Conservation (phyloP, 2,329 filamentous ascomycete genomes). For the Fusarium nisikadoi region DNA sequence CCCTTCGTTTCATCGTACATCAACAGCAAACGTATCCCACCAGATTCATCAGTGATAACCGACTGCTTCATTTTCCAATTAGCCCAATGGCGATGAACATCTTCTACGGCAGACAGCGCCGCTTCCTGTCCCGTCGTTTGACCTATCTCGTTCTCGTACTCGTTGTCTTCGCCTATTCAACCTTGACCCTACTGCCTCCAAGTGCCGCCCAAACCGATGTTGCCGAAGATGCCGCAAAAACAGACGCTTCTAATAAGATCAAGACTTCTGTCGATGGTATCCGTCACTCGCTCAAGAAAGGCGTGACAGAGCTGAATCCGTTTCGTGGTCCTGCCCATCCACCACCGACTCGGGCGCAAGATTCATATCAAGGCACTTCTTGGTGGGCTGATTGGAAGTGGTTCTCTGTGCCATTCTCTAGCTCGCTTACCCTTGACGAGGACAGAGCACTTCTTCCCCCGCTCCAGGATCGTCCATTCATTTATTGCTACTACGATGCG, state of each 20-base stretch:
- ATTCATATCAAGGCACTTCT: constrained; percentile 78
- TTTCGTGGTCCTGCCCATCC: constrained; percentile 77
- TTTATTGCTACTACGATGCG: constrained; percentile 93
- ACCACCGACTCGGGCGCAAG: constrained; percentile 79
- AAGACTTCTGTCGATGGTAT: constrained; percentile 61
- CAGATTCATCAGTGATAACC: background rate
- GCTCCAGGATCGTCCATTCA: constrained; percentile 72
- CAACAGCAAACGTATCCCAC: background rate
- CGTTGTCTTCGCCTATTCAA: constrained; percentile 64
- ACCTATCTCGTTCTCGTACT: constrained; percentile 62
- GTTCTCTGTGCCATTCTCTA: constrained; percentile 86
- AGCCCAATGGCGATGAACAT: constrained; percentile 44
- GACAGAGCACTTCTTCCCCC: constrained; percentile 86
- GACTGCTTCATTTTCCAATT: background rate
- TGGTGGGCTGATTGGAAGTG: constrained; percentile 94
- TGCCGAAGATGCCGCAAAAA: constrained; percentile 1
- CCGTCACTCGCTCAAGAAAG: constrained; percentile 56
- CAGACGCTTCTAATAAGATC: constrained; percentile 54
- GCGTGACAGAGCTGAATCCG: constrained; percentile 63
- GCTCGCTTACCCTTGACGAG: constrained; percentile 80
- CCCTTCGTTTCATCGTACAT: constrained; percentile 3
- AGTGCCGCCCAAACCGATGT: background rate
- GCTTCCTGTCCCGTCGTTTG: constrained; percentile 63
- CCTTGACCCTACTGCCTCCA: constrained; percentile 62
- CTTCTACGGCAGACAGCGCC: constrained; percentile 61